Evolutionary conservation across 1,284 basidiomycete species (phyloP).

Genomic region (Athelia sp.): DNA sequence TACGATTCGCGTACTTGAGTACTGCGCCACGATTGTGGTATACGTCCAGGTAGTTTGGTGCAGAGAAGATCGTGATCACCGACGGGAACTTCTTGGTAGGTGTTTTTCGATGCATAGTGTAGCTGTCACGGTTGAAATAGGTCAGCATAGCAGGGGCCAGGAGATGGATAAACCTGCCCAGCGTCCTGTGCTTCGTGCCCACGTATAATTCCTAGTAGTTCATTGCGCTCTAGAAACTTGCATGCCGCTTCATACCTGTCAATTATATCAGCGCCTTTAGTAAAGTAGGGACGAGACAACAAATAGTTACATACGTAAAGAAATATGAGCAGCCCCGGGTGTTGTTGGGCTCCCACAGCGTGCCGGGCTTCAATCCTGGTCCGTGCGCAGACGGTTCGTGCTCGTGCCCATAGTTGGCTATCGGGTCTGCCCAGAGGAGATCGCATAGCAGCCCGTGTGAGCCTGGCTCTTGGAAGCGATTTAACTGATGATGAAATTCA

Average conservation of each 20-base stretch:
- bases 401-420: slow-evolving; percentile 73
- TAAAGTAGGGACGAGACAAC: too few species aligned
- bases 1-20: slow-evolving; percentile 83
- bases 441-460: slow-evolving; percentile 93
- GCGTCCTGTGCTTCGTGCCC: slow-evolving; percentile 98
- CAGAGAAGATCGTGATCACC: slow-evolving; percentile 95
- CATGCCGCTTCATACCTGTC: slow-evolving; percentile 88
- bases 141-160: slow-evolving; percentile 2
- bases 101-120: slow-evolving; percentile 93
- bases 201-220: slow-evolving; percentile 89
- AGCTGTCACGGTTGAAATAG: slow-evolving; percentile 41
- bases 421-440: slow-evolving; percentile 90
- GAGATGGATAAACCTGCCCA: slow-evolving; percentile 47
- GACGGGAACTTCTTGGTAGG: slow-evolving; percentile 89
- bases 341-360: slow-evolving; percentile 80
- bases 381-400: slow-evolving; percentile 31
- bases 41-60: slow-evolving; percentile 94
- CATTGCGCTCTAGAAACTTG: slow-evolving; percentile 91
- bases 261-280: slow-evolving; percentile 1
- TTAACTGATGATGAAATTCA: slow-evolving; percentile 53
- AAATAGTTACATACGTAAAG: slow-evolving; percentile 68
- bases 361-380: slow-evolving; percentile 28
- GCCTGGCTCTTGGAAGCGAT: slow-evolving; percentile 94
- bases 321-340: slow-evolving; percentile 94
- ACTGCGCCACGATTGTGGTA: slow-evolving; percentile 97